Evolutionary conservation across 2,329 filamentous ascomycete species (phyloP), one percentile per base, ranked within the genome.

Genomic region (Fusarium guadeloupense): DNA sequence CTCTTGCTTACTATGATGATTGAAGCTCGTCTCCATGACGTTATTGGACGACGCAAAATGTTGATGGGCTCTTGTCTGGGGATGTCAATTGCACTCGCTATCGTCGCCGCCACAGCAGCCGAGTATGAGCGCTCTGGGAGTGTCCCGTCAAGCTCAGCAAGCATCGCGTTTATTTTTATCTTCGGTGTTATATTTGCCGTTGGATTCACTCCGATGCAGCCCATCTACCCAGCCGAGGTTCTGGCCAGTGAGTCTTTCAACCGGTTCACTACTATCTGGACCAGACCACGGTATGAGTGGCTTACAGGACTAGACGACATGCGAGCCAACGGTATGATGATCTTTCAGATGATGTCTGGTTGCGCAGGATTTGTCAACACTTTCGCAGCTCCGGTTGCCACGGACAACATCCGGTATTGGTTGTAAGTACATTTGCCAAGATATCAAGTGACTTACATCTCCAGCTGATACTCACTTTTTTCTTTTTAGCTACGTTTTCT

Each of bases 261-360:
- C 9, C 14, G 2, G 4, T 21, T 19, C 6, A 5, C 16, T 9
- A 25, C 13, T n/a, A 8, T 7, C 12, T 25, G 20, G 12, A 20
- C 6, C 35, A 2, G 2, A 21, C 12, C 4, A 16, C 8, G 5
- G 12, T 6, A 5, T 9, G 6, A 7, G 9, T 38, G 1, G 8
- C 45, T 54, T 4, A 54, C 46, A 3, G 2, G 12, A 10, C 0
- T 9, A 56, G 53, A 56, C 6, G 62, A 65, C n/a, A 66, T 66
- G 63, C 46, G 64, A 17, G 59, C 64, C 6, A 65, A 63, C 8
- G 64, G 59, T 1, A 65, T 65, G 62, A 63, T 63, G 62, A 9
- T 65, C 2, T 60, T 46, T 9, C 23, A 42, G 30, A 47, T 66
- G n/a, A 53, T 47, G 1, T 46, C 57, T 19, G 57, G 60, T 0